Percentiles rank a stretch among this genome's conserved stretches.
Evolutionary conservation across 208 protist genomes (phyloP).

Genomic region (Blechomonas ayalai): DNA sequence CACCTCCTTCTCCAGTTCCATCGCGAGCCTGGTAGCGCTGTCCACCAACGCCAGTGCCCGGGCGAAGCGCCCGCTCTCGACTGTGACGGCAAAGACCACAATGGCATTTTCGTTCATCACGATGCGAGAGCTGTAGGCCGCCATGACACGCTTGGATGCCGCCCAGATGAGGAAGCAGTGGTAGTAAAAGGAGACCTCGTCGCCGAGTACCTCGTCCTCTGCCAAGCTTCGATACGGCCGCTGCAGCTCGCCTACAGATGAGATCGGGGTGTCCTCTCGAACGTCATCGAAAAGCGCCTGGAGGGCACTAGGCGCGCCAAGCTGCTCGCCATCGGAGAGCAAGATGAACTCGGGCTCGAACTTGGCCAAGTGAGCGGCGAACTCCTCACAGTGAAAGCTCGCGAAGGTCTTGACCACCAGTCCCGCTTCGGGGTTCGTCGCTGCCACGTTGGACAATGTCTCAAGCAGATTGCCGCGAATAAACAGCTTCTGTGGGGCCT

Average conservation of each 20-base stretch:
- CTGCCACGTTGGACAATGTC: conserved; percentile 27
- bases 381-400: conserved; percentile 59
- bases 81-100: conserved; percentile 71
- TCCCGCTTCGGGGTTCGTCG: conserved; percentile 18
- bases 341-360: conserved; percentile 86
- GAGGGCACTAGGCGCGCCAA: conserved; percentile 39
- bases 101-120: conserved; percentile 77
- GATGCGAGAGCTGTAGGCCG: conserved; percentile 81
- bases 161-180: conserved; percentile 78
- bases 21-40: conserved; percentile 28
- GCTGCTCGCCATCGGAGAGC: conserved; percentile 85
- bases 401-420: conserved; percentile 59
- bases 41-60: conserved; percentile 44
- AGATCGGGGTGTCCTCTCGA: neutral
- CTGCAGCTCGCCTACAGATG: conserved; percentile 11
- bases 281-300: conserved; percentile 42
- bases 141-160: conserved; percentile 52
- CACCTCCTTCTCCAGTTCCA: conserved; percentile 17
- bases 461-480: conserved; percentile 62
- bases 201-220: conserved; percentile 53
- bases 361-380: conserved; percentile 39
- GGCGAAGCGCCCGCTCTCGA: conserved; percentile 50
- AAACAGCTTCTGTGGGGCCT: conserved; percentile 70
- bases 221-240: conserved; percentile 64
- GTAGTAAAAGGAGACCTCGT: conserved; percentile 54